Evolutionary conservation across 148 eudicot species (phyloP), one percentile per base, ranked within the genome.

Genomic region (Tetragonia tetragonoides): DNA sequence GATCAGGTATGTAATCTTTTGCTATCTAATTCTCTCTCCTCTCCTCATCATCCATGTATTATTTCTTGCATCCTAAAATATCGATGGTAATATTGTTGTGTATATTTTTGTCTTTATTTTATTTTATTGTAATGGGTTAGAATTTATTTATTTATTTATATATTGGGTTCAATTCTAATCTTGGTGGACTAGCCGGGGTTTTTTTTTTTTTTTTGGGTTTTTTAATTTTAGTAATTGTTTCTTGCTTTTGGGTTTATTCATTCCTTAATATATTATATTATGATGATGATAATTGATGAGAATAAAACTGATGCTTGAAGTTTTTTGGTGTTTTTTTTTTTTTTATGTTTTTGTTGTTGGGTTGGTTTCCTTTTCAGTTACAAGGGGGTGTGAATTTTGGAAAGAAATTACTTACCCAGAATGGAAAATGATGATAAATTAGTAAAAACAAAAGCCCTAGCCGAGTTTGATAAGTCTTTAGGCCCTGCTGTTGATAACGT

Each of bases 361-460:
- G 44, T 41, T 67, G 72, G 72, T 69, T 69, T 69, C 49, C 24
- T 65, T 69, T 69, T 69, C 72, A 69, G 72, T 56, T 9, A 16
- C 46, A 37, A 69, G 2, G 44, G 44, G n/a, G 18, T 10, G 18
- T 18, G 47, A 41, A 41, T 5, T 38, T 28, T 9, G 39, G 14
- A 14, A 47, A 6, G 20, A 41, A 68, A 9, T 69, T 11, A 56
- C 12, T 7, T 7, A 49, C 40, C 40, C 12, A 47, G 37, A 34
- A 77, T 69, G 79, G 79, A 66, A 11, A 68, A 59, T 68, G 79
- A 77, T 69, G 64, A 39, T 9, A 54, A 77, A 8, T n/a, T 28
- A 20, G 70, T 65, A 5, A 23, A 75, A 23, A 56, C 54, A 0
- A 68, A 84, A 78, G 66, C 80, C 74, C 61, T 79, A 72, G 74